Base-by-base conservation (phyloP, 192 early-diverging fungal genomes). In the Coemansia sp. region DNA sequence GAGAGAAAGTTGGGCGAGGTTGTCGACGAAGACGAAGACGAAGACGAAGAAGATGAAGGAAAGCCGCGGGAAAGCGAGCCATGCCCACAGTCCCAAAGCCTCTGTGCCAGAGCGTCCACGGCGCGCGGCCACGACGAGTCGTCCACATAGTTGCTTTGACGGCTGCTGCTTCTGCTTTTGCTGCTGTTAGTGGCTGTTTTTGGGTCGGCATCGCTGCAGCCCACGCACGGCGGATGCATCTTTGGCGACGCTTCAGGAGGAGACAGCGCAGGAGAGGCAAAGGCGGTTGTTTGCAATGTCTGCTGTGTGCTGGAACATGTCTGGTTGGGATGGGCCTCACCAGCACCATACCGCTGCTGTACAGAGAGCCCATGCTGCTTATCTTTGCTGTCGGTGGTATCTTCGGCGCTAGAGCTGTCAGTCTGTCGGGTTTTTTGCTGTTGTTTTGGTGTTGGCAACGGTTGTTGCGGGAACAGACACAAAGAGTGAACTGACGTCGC, bases 11-110 rank as follows among this genome's bases (percentile, higher is more conserved):
- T 59, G 18, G 57, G 39, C 56, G 32, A 26, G 3, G 26, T 26
- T 3, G 26, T 26, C 26, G n/a, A 42, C 1, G 44, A 44, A 19
- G 18, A 42, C 10, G 59, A n/a, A 3, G 59, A 23, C 11, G 68
- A 32, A 3, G 60, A 62, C 4, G 49, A 19, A 1, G 60, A 52
- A 10, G 45, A 52, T 9, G 18, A 53, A 13, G 45, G 16, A 52
- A 42, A 53, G 57, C 39, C 48, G 42, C 63, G 44, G 62, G 43
- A 52, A 26, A 74, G 54, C 3, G 72, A 61, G 26, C 60, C 56
- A 41, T 67, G 56, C 12, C 69, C 75, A 38, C 68, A 70, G n/a
- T 68, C 69, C 75, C 69, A 76, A 19, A 76, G 69, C 48, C 65
- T 60, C 70, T 69, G 75, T 21, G 65, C 69, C 4, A 71, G 58